Evolutionary conservation across 2,329 filamentous ascomycete species (phyloP), one percentile per base, ranked within the genome.

Genomic region (Clarireedia homoeocarpa): DNA sequence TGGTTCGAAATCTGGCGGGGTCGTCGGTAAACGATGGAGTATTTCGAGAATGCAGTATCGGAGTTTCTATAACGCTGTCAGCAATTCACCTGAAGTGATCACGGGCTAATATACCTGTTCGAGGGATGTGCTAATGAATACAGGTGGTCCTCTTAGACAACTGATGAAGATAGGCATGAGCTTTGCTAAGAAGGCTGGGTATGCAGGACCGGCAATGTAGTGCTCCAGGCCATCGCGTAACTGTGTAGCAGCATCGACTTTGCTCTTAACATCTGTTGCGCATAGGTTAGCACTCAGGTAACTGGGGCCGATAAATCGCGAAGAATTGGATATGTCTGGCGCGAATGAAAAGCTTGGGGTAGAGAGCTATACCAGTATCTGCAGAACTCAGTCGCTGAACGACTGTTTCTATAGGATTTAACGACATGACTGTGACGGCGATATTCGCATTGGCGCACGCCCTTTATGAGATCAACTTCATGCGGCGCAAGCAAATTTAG

Each of bases 31-130:
- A 61, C 94, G 85, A 72, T 97, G 91, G 30, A 99, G 78, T 63
- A 96, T 96, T 72, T 99, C 95, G 64, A 99, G 85, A 49, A 95
- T 82, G 70, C 88, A 95, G 70, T 94, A 94, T 61, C 94, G 89
- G 62, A 99, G 77, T 82, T 91, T 95, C 84, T 89, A 63, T 42
- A 46, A 42, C 20, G 12, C 15, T 26, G 20, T 63, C 46, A 54
- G 55, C 48, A 47, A 40, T 17, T 10, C 34, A n/a, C 42, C 50
- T 27, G n/a, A 17, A 38, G 24, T 26, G 53, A 14, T 38, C 44
- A 17, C n/a, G 44, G 15, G 5, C 34, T 4, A 53, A 65, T 80
- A 69, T 72, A 91, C 88, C 79, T 97, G 94, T 69, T 99, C 94
- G 52, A 84, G 80, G 2, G 90, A 95, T 66, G 86, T 89, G 71